These are phyloP conservation scores for Fusarium buxicola DNA, from an alignment of 2,329 filamentous ascomycete species.

Conservation along the genomic window DNA sequence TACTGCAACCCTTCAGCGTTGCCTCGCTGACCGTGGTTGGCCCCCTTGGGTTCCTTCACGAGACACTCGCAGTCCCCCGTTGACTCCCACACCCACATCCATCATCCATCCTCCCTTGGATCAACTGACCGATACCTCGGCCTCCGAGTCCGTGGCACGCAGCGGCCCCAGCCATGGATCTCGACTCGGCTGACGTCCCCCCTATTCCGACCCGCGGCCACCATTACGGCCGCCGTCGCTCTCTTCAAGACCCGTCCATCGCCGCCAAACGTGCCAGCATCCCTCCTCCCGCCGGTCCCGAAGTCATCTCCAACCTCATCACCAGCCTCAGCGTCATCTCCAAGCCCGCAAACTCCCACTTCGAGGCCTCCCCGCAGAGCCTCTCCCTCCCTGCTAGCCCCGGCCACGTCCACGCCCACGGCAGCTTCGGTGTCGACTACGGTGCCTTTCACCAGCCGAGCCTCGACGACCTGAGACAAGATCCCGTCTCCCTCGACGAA, in stretches of 20 bases:
- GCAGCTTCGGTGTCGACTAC: conserved; percentile 79
- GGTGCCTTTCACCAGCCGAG: conserved; percentile 69
- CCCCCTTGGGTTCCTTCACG: background rate
- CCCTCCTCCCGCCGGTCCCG: conserved; percentile 67
- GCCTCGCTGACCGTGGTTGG: no score
- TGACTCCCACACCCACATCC: background rate
- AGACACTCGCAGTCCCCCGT: conserved; percentile 1
- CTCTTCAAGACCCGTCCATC: conserved; percentile 30
- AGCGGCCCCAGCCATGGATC: conserved; percentile 45
- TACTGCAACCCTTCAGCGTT: background rate
- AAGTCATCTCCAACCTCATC: conserved; percentile 77
- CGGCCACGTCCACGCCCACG: conserved; percentile 54
- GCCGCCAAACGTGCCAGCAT: conserved; percentile 34
- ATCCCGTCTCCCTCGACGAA: conserved; percentile 65
- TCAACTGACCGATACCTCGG: conserved; percentile 27
- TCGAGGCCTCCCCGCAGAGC: conserved; percentile 67
- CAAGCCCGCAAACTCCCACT: conserved; percentile 74
- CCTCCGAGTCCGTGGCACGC: conserved; percentile 28
- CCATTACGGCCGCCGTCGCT: conserved; percentile 33
- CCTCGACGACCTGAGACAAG: conserved; percentile 61
- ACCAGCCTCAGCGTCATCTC: conserved; percentile 77
- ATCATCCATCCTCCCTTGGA: conserved; percentile 26
- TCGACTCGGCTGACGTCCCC: conserved; percentile 45
- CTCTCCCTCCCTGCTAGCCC: conserved; percentile 53
- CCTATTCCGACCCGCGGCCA: conserved; percentile 49